Evolutionary conservation across 2,329 filamentous ascomycete genomes (phyloP).

Genomic region (Colletotrichum graminicola): DNA sequence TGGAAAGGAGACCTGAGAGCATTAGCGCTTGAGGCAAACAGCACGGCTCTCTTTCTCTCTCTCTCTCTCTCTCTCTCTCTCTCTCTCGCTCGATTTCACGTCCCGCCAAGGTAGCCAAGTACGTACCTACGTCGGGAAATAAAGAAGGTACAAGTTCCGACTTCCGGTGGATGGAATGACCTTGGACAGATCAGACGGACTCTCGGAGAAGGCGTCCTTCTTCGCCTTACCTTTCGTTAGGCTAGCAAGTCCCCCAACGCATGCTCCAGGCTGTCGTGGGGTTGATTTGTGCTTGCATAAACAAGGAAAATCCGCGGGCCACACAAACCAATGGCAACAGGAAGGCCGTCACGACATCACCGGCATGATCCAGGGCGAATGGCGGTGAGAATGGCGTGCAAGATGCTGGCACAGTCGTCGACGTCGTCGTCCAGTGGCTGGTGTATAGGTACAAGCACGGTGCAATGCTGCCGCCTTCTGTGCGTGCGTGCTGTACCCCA

Average conservation of each 20-base stretch:
- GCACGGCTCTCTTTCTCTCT: not conserved
- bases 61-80: not conserved
- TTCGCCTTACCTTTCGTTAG: conserved; percentile 25
- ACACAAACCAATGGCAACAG: not conserved
- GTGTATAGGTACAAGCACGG: not conserved
- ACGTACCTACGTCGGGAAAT: not conserved
- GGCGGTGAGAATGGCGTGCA: conserved; percentile 14
- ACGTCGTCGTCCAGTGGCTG: not conserved
- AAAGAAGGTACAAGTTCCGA: conserved; percentile 25
- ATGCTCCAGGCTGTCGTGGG: conserved; percentile 25
- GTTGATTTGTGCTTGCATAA: conserved; percentile 18
- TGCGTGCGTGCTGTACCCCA: not conserved
- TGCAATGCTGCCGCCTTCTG: not conserved
- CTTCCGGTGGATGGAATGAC: conserved; percentile 31
- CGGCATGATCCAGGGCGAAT: conserved; percentile 16
- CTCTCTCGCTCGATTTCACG: not conserved
- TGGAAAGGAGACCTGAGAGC: not conserved
- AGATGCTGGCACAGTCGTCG: not conserved
- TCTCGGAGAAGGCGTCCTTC: not conserved
- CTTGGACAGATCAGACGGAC: conserved; percentile 10
- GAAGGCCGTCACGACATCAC: not conserved
- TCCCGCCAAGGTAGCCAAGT: not conserved
- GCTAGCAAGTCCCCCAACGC: conserved; percentile 7
- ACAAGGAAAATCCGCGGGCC: conserved; percentile 16
- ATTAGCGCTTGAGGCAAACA: not conserved